A percentile compares a stretch with the other conserved stretches of the same genome.
Conservation (phyloP, 2,329 filamentous ascomycete species). For the Ophiostoma pallidulum region DNA sequence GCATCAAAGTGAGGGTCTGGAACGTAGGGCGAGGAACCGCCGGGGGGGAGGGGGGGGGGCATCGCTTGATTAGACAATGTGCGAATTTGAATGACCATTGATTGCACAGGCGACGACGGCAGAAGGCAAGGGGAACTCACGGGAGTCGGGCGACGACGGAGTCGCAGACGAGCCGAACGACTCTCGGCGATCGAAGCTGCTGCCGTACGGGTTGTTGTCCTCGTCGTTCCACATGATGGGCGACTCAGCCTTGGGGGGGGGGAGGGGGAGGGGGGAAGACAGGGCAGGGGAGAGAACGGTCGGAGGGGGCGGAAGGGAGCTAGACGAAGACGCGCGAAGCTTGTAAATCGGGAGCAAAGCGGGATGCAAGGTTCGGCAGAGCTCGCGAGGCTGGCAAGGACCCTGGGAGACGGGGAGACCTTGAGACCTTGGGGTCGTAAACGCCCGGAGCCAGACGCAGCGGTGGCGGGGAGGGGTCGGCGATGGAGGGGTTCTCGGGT, state of each 20-base stretch:
- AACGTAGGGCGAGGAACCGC: no score
- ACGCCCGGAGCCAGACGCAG: not conserved
- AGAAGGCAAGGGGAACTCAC: conserved; percentile 32
- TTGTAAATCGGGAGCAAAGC: no score
- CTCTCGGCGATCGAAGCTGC: conserved; percentile 80
- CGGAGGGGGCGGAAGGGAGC: no score
- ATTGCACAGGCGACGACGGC: no score
- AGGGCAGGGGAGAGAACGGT: no score
- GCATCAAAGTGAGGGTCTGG: conserved; percentile 53
- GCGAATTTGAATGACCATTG: no score
- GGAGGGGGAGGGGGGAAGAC: no score
- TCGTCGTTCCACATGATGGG: conserved; percentile 94
- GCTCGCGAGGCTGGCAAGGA: not conserved
- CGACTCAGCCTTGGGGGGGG: not conserved
- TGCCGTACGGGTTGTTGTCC: conserved; percentile 94
- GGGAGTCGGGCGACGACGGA: conserved; percentile 50
- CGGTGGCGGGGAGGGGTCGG: conserved; percentile 3
- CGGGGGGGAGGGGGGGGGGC: no score
- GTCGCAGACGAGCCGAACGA: conserved; percentile 60
- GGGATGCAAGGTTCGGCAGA: not conserved
- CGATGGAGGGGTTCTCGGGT: conserved; percentile 6
- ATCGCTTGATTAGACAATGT: no score
- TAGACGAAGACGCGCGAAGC: no score
- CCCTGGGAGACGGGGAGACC: not conserved
- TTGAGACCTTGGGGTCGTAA: no score